phyloP scores from a whole-genome alignment of 2,329 filamentous ascomycete species.

The Alternaria burnsii region DNA sequence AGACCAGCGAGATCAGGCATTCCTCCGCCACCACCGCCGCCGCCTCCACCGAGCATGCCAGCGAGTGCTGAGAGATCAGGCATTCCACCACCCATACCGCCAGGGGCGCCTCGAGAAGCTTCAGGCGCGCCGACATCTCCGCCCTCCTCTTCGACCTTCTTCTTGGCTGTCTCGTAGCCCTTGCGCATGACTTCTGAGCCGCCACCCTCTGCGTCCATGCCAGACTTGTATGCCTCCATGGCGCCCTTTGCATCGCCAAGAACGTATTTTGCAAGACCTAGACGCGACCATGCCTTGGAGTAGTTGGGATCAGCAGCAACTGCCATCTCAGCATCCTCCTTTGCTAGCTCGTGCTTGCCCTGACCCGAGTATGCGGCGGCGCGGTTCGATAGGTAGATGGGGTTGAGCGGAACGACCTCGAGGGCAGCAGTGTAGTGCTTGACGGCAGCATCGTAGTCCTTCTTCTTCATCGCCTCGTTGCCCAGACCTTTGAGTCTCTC shows the following conservation, averaged over 20 bases:
- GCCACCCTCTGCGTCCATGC: constrained; percentile 93
- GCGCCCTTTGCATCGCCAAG: constrained; percentile 88
- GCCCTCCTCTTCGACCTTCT: constrained; percentile 82
- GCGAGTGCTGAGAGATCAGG: constrained; percentile 81
- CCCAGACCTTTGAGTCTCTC: constrained; percentile 89
- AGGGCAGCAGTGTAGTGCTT: constrained; percentile 89
- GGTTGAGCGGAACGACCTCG: constrained; percentile 80
- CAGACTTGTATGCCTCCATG: constrained; percentile 93
- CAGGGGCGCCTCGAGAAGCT: constrained; percentile 37
- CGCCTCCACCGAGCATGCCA: constrained; percentile 57
- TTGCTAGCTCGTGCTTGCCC: constrained; percentile 83
- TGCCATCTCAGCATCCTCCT: constrained; percentile 88
- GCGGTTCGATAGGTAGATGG: constrained; percentile 97
- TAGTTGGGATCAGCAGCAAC: constrained; percentile 88
- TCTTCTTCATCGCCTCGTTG: constrained; percentile 93
- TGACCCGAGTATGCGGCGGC: constrained; percentile 90
- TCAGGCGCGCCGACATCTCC: constrained; percentile 60
- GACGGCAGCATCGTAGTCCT: constrained; percentile 86
- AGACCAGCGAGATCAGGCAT: constrained; percentile 81
- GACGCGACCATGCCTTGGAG: constrained; percentile 95
- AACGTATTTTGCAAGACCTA: constrained; percentile 90
- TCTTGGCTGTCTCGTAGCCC: constrained; percentile 92
- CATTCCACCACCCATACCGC: constrained; percentile 73
- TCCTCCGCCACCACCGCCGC: constrained; percentile 74
- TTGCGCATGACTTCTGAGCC: constrained; percentile 98